Evolutionary conservation across 495 filamentous ascomycete species (phyloP).

Genomic region (Tuber magnatum): DNA sequence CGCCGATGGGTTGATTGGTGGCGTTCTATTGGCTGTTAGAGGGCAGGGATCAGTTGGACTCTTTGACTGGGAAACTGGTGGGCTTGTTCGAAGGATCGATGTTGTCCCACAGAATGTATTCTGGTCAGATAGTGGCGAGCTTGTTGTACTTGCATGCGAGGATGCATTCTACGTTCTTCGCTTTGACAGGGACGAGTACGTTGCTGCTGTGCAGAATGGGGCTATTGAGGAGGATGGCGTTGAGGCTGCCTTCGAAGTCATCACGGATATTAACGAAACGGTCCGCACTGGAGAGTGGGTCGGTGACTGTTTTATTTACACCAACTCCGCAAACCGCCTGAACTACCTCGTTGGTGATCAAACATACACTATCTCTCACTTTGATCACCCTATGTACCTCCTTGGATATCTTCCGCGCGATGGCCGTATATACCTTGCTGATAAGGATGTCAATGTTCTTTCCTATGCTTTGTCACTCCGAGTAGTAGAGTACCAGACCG

Average conservation of each 20-base stretch:
- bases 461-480: constrained; percentile 86
- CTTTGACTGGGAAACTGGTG: constrained; percentile 91
- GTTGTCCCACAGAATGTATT: constrained; percentile 78
- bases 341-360: constrained; percentile 98
- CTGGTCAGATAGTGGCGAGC: constrained; percentile 94
- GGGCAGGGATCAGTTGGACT: constrained; percentile 90
- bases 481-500: constrained; percentile 95
- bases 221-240: constrained; percentile 91
- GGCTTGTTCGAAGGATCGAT: constrained; percentile 86
- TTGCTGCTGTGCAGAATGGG: constrained; percentile 70
- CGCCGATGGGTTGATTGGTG: constrained; percentile 82
- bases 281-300: constrained; percentile 97
- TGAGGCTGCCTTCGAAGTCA: constrained; percentile 90
- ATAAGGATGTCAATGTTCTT: constrained; percentile 87
- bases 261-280: constrained; percentile 90
- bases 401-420: constrained; percentile 93
- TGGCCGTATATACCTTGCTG: constrained; percentile 81
- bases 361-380: constrained; percentile 97
- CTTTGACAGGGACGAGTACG: constrained; percentile 79
- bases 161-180: constrained; percentile 92
- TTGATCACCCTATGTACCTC: constrained; percentile 89
- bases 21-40: constrained; percentile 88
- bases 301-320: constrained; percentile 98
- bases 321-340: constrained; percentile 88
- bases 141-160: constrained; percentile 87